Conservation (phyloP, 176 grass and related monocot species). For the Eleusine indica region DNA sequence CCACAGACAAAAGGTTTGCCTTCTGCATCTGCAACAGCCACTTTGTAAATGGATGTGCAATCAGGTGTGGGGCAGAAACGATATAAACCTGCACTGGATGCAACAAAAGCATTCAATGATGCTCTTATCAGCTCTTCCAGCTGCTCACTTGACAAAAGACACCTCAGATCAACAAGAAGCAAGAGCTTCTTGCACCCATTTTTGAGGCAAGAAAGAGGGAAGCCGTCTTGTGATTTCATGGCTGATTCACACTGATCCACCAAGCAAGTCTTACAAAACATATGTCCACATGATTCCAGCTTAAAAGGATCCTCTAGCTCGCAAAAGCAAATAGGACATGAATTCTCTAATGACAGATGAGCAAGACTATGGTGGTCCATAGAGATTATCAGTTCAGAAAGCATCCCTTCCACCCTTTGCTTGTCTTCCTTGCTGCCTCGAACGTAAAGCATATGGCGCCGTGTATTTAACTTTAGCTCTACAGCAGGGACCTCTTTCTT, state of each 20-base stretch:
- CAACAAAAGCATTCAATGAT: conserved; percentile 69
- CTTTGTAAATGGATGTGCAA: conserved; percentile 72
- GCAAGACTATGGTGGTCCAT: conserved; percentile 29
- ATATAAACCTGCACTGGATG: conserved; percentile 63
- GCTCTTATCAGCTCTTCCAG: conserved; percentile 82
- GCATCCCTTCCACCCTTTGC: conserved; percentile 61
- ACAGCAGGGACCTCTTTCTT: conserved; percentile 58
- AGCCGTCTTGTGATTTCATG: conserved; percentile 67
- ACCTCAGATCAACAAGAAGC: conserved; percentile 65
- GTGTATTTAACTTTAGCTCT: conserved; percentile 61
- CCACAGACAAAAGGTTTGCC: conserved; percentile 70
- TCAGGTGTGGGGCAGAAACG: conserved; percentile 80
- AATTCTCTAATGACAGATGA: conserved; percentile 44
- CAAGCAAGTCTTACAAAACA: conserved; percentile 73
- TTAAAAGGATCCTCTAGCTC: conserved; percentile 84
- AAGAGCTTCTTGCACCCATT: conserved; percentile 67
- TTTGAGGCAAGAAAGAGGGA: conserved; percentile 75
- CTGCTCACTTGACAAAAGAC: conserved; percentile 55
- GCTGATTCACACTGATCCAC: conserved; percentile 81
- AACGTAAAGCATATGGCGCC: conserved; percentile 64
- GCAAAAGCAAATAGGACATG: conserved; percentile 85
- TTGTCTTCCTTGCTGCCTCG: conserved; percentile 71
- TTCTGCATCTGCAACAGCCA: conserved; percentile 42
- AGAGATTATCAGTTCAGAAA: conserved; percentile 57
- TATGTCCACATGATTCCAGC: conserved; percentile 87